Evolutionary conservation across 768 basidiomycete genomes (phyloP).

Genomic region (Collybiopsis confluens): DNA sequence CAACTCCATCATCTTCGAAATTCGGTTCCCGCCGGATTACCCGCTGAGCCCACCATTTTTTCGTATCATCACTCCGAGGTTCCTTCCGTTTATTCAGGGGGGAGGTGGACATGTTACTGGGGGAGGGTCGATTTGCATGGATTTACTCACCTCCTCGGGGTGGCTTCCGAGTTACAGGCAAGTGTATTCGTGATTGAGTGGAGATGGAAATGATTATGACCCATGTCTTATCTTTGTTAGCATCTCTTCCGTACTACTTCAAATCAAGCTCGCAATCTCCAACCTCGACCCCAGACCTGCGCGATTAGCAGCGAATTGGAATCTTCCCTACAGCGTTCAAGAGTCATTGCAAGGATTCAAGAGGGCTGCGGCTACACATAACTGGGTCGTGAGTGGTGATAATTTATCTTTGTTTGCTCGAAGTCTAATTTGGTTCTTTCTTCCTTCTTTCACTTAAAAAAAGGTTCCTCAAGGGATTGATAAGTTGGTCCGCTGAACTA

Average conservation of each 20-base stretch:
- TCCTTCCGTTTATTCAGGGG: slow-evolving; percentile 65
- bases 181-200: no score
- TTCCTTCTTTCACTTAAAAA: neutral
- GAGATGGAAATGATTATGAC: neutral
- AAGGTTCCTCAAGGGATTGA: neutral
- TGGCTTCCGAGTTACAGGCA: slow-evolving; percentile 70
- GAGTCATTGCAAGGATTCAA: slow-evolving; percentile 65
- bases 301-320: slow-evolving; percentile 49
- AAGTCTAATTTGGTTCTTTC: slow-evolving; percentile 5
- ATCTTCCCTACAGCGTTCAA: slow-evolving; percentile 44
- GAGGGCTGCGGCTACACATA: slow-evolving; percentile 60
- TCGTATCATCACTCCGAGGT: slow-evolving; percentile 68
- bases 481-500: no score
- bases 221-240: slow-evolving; percentile 17
- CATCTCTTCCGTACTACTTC: slow-evolving; percentile 50
- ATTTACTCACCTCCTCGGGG: slow-evolving; percentile 59
- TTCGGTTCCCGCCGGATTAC: slow-evolving; percentile 62
- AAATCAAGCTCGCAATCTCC: slow-evolving; percentile 67
- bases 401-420: no score
- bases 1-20: slow-evolving; percentile 68
- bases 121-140: slow-evolving; percentile 76
- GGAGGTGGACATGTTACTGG: slow-evolving; percentile 69
- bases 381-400: slow-evolving; percentile 50
- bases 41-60: slow-evolving; percentile 75
- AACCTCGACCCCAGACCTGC: slow-evolving; percentile 64